Percentiles rank a stretch among this genome's conserved stretches.
Conservation (phyloP, 2,329 filamentous ascomycete species). For the Nothophoma quercina region DNA sequence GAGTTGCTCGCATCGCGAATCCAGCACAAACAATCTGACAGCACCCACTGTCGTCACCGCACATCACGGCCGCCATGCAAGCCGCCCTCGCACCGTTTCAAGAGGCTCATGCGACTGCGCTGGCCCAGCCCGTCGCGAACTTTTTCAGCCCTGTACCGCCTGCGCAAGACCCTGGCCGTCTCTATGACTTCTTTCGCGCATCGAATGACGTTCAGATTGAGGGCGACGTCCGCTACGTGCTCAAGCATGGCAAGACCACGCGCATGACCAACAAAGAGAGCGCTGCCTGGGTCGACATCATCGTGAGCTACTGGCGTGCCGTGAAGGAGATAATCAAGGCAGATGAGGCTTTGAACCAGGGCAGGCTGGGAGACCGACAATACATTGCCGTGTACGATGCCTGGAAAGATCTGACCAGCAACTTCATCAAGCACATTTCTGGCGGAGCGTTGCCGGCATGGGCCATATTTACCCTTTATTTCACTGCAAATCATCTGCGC, state of each 20-base stretch:
- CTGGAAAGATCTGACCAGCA: conserved; percentile 85
- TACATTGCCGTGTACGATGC: conserved; percentile 85
- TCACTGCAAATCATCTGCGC: conserved; percentile 84
- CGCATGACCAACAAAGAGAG: conserved; percentile 72
- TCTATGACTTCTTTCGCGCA: conserved; percentile 74
- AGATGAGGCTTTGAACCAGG: conserved; percentile 61
- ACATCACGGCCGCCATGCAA: conserved; percentile 65
- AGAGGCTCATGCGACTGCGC: conserved; percentile 67
- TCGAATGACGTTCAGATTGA: conserved; percentile 72
- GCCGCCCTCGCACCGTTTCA: conserved; percentile 76
- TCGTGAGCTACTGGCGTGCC: conserved; percentile 83
- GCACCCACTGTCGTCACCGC: conserved; percentile 3
- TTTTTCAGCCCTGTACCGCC: conserved; percentile 77
- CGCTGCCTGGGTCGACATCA: conserved; percentile 87
- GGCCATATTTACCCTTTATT: conserved; percentile 91
- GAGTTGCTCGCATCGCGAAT: conserved; percentile 8
- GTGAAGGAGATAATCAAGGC: conserved; percentile 74
- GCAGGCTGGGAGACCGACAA: conserved; percentile 59
- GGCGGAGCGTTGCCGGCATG: conserved; percentile 80
- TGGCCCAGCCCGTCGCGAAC: conserved; percentile 77
- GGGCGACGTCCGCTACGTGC: conserved; percentile 72
- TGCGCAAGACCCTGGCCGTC: conserved; percentile 66
- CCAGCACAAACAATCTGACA: background rate
- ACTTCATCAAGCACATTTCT: conserved; percentile 81
- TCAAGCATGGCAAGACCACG: conserved; percentile 69